Percentiles rank a stretch among this genome's conserved stretches.
phyloP scores from a whole-genome alignment of 2,329 filamentous ascomycete species.

The Pseudopithomyces maydicus region DNA sequence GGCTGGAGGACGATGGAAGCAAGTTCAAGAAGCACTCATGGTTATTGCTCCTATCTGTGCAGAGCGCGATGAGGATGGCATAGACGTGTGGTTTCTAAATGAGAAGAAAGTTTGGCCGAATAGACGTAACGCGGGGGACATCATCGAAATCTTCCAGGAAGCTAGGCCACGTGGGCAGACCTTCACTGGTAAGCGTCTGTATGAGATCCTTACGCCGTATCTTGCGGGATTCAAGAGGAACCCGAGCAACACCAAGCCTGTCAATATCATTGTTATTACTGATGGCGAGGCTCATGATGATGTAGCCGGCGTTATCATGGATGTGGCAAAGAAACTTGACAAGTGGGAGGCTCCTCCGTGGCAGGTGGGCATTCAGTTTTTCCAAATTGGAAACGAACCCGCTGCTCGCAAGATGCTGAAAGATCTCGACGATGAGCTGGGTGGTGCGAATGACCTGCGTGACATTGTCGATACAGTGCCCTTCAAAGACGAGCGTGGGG shows the following conservation, averaged over 20 bases:
- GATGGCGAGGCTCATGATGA: constrained; percentile 85
- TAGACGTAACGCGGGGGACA: constrained; percentile 61
- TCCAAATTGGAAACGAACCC: constrained; percentile 82
- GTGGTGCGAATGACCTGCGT: constrained; percentile 62
- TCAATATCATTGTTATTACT: constrained; percentile 93
- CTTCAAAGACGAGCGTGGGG: constrained; percentile 62
- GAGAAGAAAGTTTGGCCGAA: constrained; percentile 66
- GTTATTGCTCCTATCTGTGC: constrained; percentile 84
- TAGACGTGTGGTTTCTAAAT: constrained; percentile 93
- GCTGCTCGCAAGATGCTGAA: constrained; percentile 68
- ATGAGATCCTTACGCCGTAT: constrained; percentile 75
- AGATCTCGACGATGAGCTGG: constrained; percentile 73
- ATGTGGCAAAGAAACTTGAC: constrained; percentile 73
- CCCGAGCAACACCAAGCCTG: constrained; percentile 66
- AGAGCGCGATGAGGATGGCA: constrained; percentile 76
- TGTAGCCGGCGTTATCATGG: constrained; percentile 68
- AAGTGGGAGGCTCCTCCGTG: constrained; percentile 70
- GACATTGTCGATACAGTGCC: constrained; percentile 94
- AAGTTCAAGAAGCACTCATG: constrained; percentile 71
- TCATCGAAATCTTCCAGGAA: constrained; percentile 71
- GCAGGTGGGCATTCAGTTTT: constrained; percentile 94
- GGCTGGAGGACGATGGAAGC: constrained; percentile 75
- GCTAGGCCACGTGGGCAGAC: constrained; percentile 71
- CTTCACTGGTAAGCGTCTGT: constrained; percentile 74
- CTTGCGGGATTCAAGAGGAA: constrained; percentile 59